Evolutionary conservation across 2,329 filamentous ascomycete species (phyloP), one percentile per base, ranked within the genome.

Genomic region (Hypocreales sp.): DNA sequence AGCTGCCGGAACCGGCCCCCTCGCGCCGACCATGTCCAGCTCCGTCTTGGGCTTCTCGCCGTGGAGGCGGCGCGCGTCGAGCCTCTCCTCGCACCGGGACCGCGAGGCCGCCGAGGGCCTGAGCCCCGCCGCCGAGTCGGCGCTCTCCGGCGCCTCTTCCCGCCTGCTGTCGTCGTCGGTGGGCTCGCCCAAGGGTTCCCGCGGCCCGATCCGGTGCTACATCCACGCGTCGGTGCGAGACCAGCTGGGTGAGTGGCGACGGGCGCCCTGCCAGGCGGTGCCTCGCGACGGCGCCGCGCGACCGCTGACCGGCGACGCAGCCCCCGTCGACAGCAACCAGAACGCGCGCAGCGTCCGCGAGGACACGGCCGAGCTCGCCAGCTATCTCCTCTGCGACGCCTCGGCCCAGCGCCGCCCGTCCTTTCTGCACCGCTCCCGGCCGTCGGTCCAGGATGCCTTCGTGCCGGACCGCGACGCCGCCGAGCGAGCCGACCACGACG

Each of bases 311-410:
- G n/a, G 12, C 7, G n/a, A n/a, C 25, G 22, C 36, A 69, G 63
- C 56, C 21, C 62, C 64, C 12, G 46, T 69, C 52, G 79, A 87
- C 45, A 78, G 71, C 40, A 67, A 72, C 12, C 71, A 81, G 40
- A 80, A 81, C 50, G 79, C 81, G 19, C 72, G 75, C 32, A 79
- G 74, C 37, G 78, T 93, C 22, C 77, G 84, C 36, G 77, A 90
- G 52, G 78, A 90, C 46, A 92, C 84, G 3, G 81, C 83, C 27
- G 82, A 92, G 52, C 63, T 93, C 31, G 84, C 84, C 23, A 82
- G 72, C 12, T 83, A 86, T 47, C 75, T 82, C 26, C 65, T 93
- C 16, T 76, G 76, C 21, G 72, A 79, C 40, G 64, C 65, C 40
- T 54, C 61, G 31, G 48, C 55, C 31, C 40, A 47, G 23, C 54